Evolutionary conservation across 2,329 filamentous ascomycete genomes (phyloP), one percentile per base, ranked within the genome.

Genomic region (Alternaria rosae): DNA sequence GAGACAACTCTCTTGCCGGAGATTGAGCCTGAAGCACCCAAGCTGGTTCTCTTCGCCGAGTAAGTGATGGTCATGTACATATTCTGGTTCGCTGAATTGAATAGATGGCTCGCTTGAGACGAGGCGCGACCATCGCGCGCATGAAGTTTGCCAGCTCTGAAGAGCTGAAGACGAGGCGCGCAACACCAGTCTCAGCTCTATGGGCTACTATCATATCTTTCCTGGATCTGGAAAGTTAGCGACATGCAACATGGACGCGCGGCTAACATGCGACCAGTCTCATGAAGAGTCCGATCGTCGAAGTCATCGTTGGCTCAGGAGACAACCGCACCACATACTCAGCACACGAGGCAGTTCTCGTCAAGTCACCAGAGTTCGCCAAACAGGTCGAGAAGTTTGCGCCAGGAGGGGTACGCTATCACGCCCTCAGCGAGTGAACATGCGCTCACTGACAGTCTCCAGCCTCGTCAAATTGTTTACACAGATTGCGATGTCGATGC

Each of bases 331-430:
- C 87, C 10, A 83, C 88, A 30, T 85, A 97, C 61, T 89, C 88
- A 23, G 92, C 92, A 7, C 94, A 97, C 78, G 91, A 97, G 80
- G 89, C 84, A 4, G 85, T 97, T 25, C 84, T 98, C 35, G 75
- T 82, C 11, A 86, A 89, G 76, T 94, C 92, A 44, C 92, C 93
- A 0, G 93, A 86, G 78, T 92, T 97, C 75, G 83, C 84, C 11
- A 85, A 88, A 21, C 83, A 86, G 7, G 88, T 89, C 74, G 83
- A 85, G 11, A 79, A 85, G 52, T 91, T 93, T 73, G 82, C 83
- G 48, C 84, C 87, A 30, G 86, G 88, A 54, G 85, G 85, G 61
- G 90, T 91, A 80, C 66, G 87, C 82, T n/a, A 32, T 17, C 13
- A 13, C 17, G 15, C 17, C 4, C 6, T 28, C 4, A n/a, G n/a